Percentiles rank a stretch among this genome's conserved stretches.
These are phyloP conservation scores for Teunomyces tritomae DNA, from an alignment of 805 yeast species.

Conservation along the genomic window DNA sequence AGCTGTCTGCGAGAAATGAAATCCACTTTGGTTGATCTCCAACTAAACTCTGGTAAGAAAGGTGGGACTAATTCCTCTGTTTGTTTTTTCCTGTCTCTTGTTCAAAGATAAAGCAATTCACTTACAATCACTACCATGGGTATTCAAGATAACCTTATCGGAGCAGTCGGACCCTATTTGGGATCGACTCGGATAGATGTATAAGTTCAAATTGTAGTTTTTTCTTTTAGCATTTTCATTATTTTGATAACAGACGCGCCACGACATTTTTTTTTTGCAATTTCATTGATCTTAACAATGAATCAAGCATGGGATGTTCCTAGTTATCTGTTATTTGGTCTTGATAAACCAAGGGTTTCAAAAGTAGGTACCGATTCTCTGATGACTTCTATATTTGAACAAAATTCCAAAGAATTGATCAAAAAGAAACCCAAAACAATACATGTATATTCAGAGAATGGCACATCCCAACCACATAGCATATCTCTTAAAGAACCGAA, in stretches of 20 bases:
- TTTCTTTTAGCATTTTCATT: background rate
- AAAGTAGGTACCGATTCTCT: background rate
- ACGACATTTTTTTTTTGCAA: background rate
- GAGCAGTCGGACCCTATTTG: background rate
- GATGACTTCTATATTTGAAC: background rate
- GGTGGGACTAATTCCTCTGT: background rate
- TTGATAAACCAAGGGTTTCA: background rate
- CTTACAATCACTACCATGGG: background rate
- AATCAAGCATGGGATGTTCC: background rate
- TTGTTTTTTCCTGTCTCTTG: background rate
- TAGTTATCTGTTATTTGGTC: background rate
- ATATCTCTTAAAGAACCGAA: background rate
- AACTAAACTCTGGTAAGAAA: background rate
- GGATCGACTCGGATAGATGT: background rate
- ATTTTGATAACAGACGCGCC: background rate
- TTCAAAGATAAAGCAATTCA: background rate
- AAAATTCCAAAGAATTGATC: background rate
- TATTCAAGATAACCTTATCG: background rate
- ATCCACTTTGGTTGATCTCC: background rate
- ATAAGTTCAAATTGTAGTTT: background rate
- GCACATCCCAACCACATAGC: background rate
- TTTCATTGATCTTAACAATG: background rate
- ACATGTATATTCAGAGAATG: background rate
- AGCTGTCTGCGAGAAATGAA: background rate
- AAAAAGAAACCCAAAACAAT: conserved; percentile 2